phyloP scores from a whole-genome alignment of 2,329 filamentous ascomycete genomes.

The Ilyonectria destructans region DNA sequence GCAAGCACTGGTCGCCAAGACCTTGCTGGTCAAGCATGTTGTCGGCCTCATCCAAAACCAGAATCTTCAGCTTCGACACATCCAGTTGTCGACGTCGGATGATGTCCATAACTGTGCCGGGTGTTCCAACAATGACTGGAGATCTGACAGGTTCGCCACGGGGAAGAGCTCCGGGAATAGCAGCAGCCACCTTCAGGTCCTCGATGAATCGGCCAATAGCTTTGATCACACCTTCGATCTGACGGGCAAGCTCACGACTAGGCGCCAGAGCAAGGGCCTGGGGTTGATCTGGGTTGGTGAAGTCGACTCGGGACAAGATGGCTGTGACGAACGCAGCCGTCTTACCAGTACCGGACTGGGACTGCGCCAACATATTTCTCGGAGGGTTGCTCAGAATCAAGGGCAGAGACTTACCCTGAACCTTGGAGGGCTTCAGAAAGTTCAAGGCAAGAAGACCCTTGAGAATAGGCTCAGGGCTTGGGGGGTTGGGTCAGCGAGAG shows the following conservation, averaged over 20 bases:
- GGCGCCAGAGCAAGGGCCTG: conserved; percentile 93
- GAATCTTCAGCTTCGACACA: conserved; percentile 79
- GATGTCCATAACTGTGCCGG: conserved; percentile 92
- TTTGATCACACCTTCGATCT: conserved; percentile 89
- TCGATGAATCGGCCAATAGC: conserved; percentile 89
- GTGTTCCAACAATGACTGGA: conserved; percentile 92
- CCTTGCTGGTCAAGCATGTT: conserved; percentile 99
- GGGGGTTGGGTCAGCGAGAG: conserved; percentile 23
- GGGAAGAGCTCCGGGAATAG: conserved; percentile 84
- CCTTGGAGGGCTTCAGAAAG: conserved; percentile 97
- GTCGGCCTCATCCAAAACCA: conserved; percentile 97
- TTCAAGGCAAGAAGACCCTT: conserved; percentile 86
- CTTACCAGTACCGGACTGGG: conserved; percentile 99
- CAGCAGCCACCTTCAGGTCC: conserved; percentile 82
- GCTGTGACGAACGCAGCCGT: conserved; percentile 97
- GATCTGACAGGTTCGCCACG: conserved; percentile 80
- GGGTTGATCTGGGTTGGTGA: conserved; percentile 76
- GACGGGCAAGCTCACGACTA: conserved; percentile 93
- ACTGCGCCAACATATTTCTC: conserved; percentile 95
- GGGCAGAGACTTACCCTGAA: conserved; percentile 94
- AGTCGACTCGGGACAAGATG: conserved; percentile 88
- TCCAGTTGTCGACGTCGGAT: conserved; percentile 85
- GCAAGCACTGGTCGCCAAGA: conserved; percentile 93
- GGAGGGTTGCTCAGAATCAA: conserved; percentile 91
- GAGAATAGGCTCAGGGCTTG: conserved; percentile 71